Evolutionary conservation across 805 yeast species (phyloP).

Genomic region (Wilhelminamyces savonicus): DNA sequence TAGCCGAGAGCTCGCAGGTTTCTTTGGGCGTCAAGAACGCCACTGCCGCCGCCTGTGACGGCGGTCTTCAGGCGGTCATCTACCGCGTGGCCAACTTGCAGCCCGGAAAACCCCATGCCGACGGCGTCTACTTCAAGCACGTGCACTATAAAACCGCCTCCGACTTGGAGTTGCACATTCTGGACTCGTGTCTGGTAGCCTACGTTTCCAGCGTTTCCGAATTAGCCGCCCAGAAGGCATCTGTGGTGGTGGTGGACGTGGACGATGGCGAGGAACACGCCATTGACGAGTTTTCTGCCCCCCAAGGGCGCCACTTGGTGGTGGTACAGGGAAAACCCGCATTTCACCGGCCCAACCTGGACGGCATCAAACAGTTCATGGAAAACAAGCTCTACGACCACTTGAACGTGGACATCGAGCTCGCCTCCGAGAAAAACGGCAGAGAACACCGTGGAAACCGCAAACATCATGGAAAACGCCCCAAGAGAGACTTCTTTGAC

Average conservation of each 20-base stretch:
- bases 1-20: constrained; percentile 15
- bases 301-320: constrained; percentile 3
- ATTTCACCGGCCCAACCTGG: constrained; percentile 15
- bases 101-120: constrained; percentile 1
- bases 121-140: constrained; percentile 6
- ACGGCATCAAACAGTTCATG: constrained; percentile 15
- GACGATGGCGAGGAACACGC: constrained; percentile 13
- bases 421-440: too few relatives aligned
- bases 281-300: constrained; percentile 12
- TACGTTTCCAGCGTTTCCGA: constrained; percentile 3
- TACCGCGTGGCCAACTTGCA: constrained; percentile 20
- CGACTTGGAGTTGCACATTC: constrained; percentile 8
- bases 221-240: constrained; percentile 3
- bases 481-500: too few relatives aligned
- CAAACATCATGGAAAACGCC: too few relatives aligned
- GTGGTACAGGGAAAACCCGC: constrained; percentile 27
- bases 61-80: constrained; percentile 12
- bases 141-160: constrained; percentile 10
- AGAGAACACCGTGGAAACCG: too few relatives aligned
- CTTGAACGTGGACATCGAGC: constrained; percentile 14
- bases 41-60: constrained; percentile 13
- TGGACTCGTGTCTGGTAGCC: constrained; percentile 6
- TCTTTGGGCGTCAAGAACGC: constrained; percentile 9
- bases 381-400: constrained; percentile 14
- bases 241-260: constrained; percentile 16